Base-by-base conservation (phyloP, 2,329 filamentous ascomycete genomes). In the Cladosporium sphaerospermum region DNA sequence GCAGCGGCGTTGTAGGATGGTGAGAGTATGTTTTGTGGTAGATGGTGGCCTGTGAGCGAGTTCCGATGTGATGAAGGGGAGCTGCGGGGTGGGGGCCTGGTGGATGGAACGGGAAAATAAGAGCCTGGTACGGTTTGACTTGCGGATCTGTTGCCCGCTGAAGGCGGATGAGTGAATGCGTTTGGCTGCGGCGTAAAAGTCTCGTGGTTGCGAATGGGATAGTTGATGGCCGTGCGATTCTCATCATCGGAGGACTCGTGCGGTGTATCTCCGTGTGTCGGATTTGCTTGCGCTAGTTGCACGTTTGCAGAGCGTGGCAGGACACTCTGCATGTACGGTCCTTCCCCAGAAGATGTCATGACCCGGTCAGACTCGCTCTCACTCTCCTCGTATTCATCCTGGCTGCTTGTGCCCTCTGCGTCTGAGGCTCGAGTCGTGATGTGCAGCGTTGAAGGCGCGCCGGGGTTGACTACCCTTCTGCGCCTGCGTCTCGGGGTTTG, bases 351-450 rank as follows among this genome's bases (percentile, higher is more conserved):
- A 55, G 80, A 83, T 54, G 78, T 81, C 73, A 84, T 74, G 47
- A 83, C 75, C 52, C 79, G 81, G 62, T 96, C 91, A 40, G 90
- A 89, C 57, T 96, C 91, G 70, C 81, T 95, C 69, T 95, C 90
- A 57, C 87, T 95, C 74, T 96, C 90, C 33, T 95, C 89, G 64
- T 95, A 95, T 72, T 96, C 91, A 62, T 96, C 91, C 68, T 96
- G 89, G 64, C 91, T 95, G 70, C 89, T 95, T 5, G 61, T 60
- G 48, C 72, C 74, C 10, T 73, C 75, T 40, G 67, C 64, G 55
- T 73, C 77, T 28, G 70, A 66, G 13, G 78, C 72, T 39, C 73
- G 72, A 41, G 67, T 67, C 7, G 69, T 65, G 52, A 73, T 73
- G 52, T 69, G 65, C 49, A 72, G 63, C 55, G 70, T 67, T 31